These are phyloP conservation scores for Moricandia arvensis DNA, from an alignment of 345 rosid species.

Conservation along the genomic window DNA sequence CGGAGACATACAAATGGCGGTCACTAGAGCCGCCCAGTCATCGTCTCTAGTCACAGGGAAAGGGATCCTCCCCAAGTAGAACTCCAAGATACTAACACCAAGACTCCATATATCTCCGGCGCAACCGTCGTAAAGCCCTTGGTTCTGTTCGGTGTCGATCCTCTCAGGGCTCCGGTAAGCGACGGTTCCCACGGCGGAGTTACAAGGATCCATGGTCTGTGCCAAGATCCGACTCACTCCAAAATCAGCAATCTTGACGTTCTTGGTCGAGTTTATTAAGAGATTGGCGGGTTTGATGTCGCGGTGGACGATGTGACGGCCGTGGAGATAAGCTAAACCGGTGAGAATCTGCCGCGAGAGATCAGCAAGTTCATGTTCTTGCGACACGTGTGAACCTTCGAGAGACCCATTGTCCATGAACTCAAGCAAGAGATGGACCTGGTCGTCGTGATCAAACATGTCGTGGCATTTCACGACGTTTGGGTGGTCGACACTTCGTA, in stretches of 20 bases:
- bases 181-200: neutral
- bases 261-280: neutral
- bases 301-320: neutral
- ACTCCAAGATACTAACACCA: slow-evolving; percentile 87
- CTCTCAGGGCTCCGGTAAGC: neutral
- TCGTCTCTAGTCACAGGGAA: slow-evolving; percentile 67
- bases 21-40: slow-evolving; percentile 92
- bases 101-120: slow-evolving; percentile 93
- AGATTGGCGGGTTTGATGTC: neutral
- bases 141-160: slow-evolving; percentile 62
- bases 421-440: neutral
- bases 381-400: neutral
- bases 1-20: slow-evolving; percentile 79
- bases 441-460: neutral
- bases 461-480: neutral
- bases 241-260: neutral
- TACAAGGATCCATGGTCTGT: neutral
- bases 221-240: neutral
- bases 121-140: slow-evolving; percentile 70
- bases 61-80: slow-evolving; percentile 83
- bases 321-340: neutral
- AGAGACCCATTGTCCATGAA: neutral
- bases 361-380: neutral
- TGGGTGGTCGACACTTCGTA: neutral
- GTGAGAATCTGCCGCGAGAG: neutral